phyloP scores from a whole-genome alignment of 129 eudicot genomes.

The Apium graveolens region DNA sequence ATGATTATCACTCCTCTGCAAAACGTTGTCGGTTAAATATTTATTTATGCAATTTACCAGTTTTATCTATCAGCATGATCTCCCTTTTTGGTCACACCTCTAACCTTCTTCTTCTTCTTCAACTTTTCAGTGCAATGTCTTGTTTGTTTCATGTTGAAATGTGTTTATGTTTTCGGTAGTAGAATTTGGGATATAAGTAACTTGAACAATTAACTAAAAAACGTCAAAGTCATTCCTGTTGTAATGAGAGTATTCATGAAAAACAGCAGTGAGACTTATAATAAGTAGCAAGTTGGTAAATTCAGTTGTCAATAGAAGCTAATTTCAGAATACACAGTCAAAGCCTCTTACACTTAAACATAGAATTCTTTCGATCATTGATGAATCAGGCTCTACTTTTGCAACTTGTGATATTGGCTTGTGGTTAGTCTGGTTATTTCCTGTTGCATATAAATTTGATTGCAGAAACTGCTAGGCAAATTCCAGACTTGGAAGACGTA shows the following conservation, averaged over 20 bases:
- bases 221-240: neutral
- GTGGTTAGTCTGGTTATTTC: neutral
- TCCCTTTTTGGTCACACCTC: neutral
- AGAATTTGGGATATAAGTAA: neutral
- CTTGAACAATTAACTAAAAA: too few species aligned
- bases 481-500: slow-evolving; percentile 54
- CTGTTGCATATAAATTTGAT: slow-evolving; percentile 1
- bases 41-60: too few species aligned
- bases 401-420: neutral
- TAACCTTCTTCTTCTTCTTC: neutral
- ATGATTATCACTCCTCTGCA: neutral
- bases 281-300: neutral
- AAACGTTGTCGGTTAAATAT: neutral
- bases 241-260: neutral
- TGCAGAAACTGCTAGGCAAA: slow-evolving; percentile 67
- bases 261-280: neutral
- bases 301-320: neutral
- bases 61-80: neutral
- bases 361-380: neutral
- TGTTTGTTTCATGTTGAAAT: too few species aligned
- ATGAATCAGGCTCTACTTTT: neutral
- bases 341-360: neutral
- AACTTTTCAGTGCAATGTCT: neutral
- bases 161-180: too few species aligned
- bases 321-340: neutral